Evolutionary conservation across 2,329 filamentous ascomycete genomes (phyloP).

Genomic region (Eutypa lata): DNA sequence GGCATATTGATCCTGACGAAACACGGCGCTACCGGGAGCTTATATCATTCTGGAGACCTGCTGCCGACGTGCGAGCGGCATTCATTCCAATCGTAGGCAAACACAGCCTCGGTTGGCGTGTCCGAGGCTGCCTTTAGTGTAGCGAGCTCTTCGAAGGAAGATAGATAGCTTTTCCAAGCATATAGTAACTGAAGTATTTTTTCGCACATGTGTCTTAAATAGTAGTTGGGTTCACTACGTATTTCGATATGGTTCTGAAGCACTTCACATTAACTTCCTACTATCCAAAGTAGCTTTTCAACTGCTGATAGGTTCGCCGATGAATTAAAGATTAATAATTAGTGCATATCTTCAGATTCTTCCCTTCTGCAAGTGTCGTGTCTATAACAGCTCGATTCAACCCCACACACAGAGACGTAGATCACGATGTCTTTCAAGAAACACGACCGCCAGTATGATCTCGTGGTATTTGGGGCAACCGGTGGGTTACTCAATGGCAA

Average conservation of each 20-base stretch:
- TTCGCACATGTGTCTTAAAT: neutral
- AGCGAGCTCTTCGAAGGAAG: neutral
- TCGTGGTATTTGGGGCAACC: slow-evolving; percentile 57
- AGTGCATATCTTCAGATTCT: neutral
- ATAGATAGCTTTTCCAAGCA: neutral
- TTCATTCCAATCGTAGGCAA: neutral
- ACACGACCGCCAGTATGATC: slow-evolving; percentile 53
- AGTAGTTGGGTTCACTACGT: neutral
- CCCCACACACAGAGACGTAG: neutral
- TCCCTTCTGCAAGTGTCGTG: neutral
- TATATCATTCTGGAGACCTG: neutral
- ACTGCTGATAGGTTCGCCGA: too few relatives aligned
- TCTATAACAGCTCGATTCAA: neutral
- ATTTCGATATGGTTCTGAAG: neutral
- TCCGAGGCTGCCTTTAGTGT: neutral
- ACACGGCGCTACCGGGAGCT: neutral
- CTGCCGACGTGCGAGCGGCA: neutral
- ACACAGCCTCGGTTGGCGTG: neutral
- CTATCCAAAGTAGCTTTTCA: neutral
- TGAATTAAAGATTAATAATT: too few relatives aligned
- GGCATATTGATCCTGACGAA: neutral
- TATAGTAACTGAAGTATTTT: too few relatives aligned
- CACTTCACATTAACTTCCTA: neutral
- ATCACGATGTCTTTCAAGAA: slow-evolving; percentile 43
- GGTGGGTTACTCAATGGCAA: slow-evolving; percentile 35